Evolutionary conservation across 192 early-diverging fungal genomes (phyloP).

Genomic region (Backusella tarrabulga): DNA sequence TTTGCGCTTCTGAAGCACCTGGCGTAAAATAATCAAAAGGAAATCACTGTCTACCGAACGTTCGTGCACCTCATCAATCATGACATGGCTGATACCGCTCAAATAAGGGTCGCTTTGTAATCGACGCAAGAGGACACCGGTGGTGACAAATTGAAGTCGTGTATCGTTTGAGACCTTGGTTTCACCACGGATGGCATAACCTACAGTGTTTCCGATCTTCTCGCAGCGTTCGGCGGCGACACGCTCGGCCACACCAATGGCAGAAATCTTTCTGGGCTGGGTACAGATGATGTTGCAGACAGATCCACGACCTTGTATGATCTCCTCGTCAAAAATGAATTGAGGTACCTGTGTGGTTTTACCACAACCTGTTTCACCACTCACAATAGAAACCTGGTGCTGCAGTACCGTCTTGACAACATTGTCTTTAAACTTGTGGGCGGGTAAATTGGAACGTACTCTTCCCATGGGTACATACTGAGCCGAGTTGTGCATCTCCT

Average conservation of each 20-base stretch:
- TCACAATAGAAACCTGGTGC: conserved; percentile 69
- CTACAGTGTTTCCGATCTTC: conserved; percentile 26
- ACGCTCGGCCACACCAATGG: conserved; percentile 37
- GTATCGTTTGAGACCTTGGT: conserved; percentile 31
- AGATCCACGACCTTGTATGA: conserved; percentile 43
- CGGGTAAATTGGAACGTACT: conserved; percentile 63
- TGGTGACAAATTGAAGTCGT: conserved; percentile 35
- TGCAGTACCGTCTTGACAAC: conserved; percentile 48
- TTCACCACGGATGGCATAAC: conserved; percentile 39
- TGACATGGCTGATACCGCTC: conserved; percentile 65
- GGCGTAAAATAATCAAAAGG: conserved; percentile 62
- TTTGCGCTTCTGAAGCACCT: conserved; percentile 48
- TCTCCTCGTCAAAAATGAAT: conserved; percentile 67
- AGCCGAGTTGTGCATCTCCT: conserved; percentile 15
- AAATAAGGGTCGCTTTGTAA: conserved; percentile 63
- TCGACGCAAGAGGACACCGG: conserved; percentile 69
- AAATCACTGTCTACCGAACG: conserved; percentile 75
- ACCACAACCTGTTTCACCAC: conserved; percentile 76
- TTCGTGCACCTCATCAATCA: conserved; percentile 86
- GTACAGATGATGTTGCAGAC: conserved; percentile 58
- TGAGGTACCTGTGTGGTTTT: conserved; percentile 84
- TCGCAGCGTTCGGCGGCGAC: conserved; percentile 35
- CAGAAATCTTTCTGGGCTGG: conserved; percentile 51
- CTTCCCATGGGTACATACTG: conserved; percentile 34
- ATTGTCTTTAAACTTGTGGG: conserved; percentile 50